Percentiles rank a stretch among this genome's conserved stretches.
Conservation (phyloP, 768 basidiomycete genomes). For the Ramaria sp. region DNA sequence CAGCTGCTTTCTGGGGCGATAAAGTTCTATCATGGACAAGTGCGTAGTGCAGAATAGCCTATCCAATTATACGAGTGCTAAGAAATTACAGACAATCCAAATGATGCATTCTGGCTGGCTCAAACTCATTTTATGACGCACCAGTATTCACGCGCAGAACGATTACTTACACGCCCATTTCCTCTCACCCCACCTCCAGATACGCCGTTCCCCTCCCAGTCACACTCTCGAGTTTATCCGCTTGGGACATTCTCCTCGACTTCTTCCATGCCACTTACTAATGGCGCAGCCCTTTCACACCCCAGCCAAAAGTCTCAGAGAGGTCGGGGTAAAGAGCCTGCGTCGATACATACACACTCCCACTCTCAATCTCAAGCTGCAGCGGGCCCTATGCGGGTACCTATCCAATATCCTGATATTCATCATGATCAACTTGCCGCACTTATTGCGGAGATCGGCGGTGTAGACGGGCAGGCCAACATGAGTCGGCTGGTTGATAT, state of each 20-base stretch:
- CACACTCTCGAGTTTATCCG: slow-evolving; percentile 18
- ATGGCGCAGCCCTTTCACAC: slow-evolving; percentile 21
- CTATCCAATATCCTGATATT: slow-evolving; percentile 1
- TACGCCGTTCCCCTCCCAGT: slow-evolving; percentile 14
- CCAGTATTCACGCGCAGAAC: slow-evolving; percentile 90
- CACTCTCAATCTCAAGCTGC: slow-evolving; percentile 2
- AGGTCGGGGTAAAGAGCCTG: slow-evolving; percentile 53
- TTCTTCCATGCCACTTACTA: slow-evolving; percentile 13
- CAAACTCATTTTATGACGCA: slow-evolving; percentile 96
- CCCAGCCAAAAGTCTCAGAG: slow-evolving; percentile 14
- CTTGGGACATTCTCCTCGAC: slow-evolving; percentile 29
- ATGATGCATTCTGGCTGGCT: slow-evolving; percentile 98
- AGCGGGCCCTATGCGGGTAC: not conserved
- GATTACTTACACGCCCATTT: slow-evolving; percentile 82
- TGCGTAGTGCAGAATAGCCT: slow-evolving; percentile 24
- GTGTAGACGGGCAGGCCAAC: slow-evolving; percentile 49
- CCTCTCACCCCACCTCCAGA: slow-evolving; percentile 36
- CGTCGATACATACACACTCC: not conserved
- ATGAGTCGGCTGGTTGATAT: slow-evolving; percentile 81
- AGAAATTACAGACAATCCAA: slow-evolving; percentile 63
- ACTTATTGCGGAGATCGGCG: slow-evolving; percentile 54
- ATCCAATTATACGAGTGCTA: not conserved
- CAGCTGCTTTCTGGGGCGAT: slow-evolving; percentile 97
- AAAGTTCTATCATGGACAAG: slow-evolving; percentile 95
- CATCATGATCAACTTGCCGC: slow-evolving; percentile 23